Base-by-base conservation (phyloP, 441 rosid species). In the Isatis lusitanica region DNA sequence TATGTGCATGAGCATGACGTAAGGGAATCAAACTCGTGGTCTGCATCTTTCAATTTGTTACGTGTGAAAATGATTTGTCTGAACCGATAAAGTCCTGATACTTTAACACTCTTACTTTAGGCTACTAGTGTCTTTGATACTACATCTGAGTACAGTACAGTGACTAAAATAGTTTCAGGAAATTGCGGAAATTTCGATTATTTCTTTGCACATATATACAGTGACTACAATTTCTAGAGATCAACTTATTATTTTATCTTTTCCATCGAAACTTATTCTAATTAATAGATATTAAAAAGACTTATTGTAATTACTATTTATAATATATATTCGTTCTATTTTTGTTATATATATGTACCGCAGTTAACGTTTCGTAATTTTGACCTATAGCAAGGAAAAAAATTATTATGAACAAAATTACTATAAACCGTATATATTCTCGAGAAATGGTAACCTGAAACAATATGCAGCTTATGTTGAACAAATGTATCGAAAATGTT, bases 1-100 rank as follows among this genome's bases (percentile, higher is more conserved):
- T 26, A 0, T 9, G n/a, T 24, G 7, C 39, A 48, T 60, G 67
- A 3, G 3, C 30, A 48, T 60, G 68, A 50, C 75, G 51, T 51
- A 50, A 72, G 70, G 39, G 63, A 73, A 64, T 73, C 48, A 73
- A 73, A 53, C 30, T 33, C 48, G 70, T 6, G 71, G 55, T 64
- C 16, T 73, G 57, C 63, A 18, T 17, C 10, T 33, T 26, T 36
- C 11, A 26, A n/a, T 46, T 46, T 31, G 38, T 52, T 63, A 52
- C 36, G 63, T 50, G 47, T 51, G 76, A 63, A 57, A 44, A 35
- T 57, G 64, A 69, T 69, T 33, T 31, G 36, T 18, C 44, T 43
- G 24, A 35, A 57, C 26, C 55, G 7, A 31, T 0, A 31, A 57
- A 69, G 9, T 35, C 40, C 11, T 24, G 48, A 52, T 15, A 66